Conservation (phyloP, 1,284 basidiomycete genomes). For the Cryptococcus sp. region DNA sequence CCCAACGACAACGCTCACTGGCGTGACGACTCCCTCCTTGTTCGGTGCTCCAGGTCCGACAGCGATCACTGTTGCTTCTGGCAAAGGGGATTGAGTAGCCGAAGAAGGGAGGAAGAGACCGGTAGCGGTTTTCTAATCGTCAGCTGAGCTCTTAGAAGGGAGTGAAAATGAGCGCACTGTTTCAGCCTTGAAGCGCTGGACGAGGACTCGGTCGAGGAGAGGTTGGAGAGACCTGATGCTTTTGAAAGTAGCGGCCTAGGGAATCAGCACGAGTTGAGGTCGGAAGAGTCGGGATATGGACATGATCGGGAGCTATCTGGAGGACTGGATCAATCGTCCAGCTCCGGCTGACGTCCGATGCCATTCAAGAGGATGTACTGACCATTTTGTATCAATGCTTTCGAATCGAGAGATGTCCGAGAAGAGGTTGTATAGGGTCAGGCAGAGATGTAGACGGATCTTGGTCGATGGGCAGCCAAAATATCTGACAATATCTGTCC, state of each 20-base stretch:
- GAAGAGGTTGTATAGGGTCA: too few relatives aligned
- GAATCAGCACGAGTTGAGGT: too few relatives aligned
- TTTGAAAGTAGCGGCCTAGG: slow-evolving; percentile 67
- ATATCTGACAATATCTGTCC: too few relatives aligned
- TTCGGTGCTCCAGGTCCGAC: slow-evolving; percentile 86
- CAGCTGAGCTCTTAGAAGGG: background rate
- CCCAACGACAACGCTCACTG: slow-evolving; percentile 74
- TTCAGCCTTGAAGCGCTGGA: slow-evolving; percentile 94
- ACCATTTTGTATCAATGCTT: too few relatives aligned
- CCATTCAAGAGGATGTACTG: too few relatives aligned
- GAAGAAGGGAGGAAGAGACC: slow-evolving; percentile 93
- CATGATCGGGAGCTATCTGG: too few relatives aligned
- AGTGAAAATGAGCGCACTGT: slow-evolving; percentile 55
- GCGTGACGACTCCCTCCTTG: slow-evolving; percentile 76
- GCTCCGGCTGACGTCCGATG: too few relatives aligned
- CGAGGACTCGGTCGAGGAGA: slow-evolving; percentile 91
- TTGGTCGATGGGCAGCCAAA: too few relatives aligned
- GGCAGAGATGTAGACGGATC: too few relatives aligned
- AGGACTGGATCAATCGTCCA: too few relatives aligned
- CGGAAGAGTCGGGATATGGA: too few relatives aligned
- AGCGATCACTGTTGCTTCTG: slow-evolving; percentile 94
- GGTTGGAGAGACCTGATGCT: slow-evolving; percentile 88
- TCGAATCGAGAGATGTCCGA: too few relatives aligned
- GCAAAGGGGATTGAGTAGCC: slow-evolving; percentile 72
- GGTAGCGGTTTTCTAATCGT: slow-evolving; percentile 90